A percentile compares a stretch with the other conserved stretches of the same genome.
phyloP scores from a whole-genome alignment of 371 early-diverging fungal genomes.

The Blastocladiella emersonii region DNA sequence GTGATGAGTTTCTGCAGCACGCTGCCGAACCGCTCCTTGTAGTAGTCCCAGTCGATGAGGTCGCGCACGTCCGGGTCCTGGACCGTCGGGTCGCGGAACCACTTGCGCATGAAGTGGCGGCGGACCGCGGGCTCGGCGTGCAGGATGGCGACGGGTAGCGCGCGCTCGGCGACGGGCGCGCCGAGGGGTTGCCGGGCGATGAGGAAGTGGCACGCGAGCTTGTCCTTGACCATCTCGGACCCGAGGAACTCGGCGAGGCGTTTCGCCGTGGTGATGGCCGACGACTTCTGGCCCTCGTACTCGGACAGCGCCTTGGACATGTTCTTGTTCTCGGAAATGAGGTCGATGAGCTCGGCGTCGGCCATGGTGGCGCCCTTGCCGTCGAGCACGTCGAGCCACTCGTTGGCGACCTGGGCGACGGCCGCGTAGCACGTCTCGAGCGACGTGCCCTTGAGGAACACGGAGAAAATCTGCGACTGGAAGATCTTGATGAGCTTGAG shows the following conservation, averaged over 20 bases:
- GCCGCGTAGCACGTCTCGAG: slow-evolving; percentile 83
- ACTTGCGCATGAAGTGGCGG: slow-evolving; percentile 80
- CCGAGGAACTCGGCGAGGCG: slow-evolving; percentile 97
- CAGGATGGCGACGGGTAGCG: slow-evolving; percentile 95
- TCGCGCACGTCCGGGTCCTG: slow-evolving; percentile 68
- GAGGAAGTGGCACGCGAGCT: slow-evolving; percentile 93
- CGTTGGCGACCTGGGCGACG: slow-evolving; percentile 80
- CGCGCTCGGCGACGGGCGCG: slow-evolving; percentile 86
- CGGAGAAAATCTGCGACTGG: slow-evolving; percentile 88
- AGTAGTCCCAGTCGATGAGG: slow-evolving; percentile 98
- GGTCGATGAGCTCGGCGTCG: slow-evolving; percentile 88
- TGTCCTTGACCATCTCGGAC: slow-evolving; percentile 94
- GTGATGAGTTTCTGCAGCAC: slow-evolving; percentile 96
- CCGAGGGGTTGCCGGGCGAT: slow-evolving; percentile 79
- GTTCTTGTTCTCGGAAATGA: slow-evolving; percentile 95
- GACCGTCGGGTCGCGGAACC: slow-evolving; percentile 67
- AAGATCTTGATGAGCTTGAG: slow-evolving; percentile 97
- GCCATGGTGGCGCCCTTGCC: slow-evolving; percentile 66
- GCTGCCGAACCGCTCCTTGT: slow-evolving; percentile 88
- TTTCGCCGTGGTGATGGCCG: slow-evolving; percentile 88
- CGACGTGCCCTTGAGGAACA: slow-evolving; percentile 76
- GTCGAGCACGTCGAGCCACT: slow-evolving; percentile 94
- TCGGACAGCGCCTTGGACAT: slow-evolving; percentile 93
- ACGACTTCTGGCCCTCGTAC: slow-evolving; percentile 90
- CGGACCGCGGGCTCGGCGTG: slow-evolving; percentile 63